Base-by-base conservation (phyloP, 495 filamentous ascomycete species). In the Xylaria castorea region DNA sequence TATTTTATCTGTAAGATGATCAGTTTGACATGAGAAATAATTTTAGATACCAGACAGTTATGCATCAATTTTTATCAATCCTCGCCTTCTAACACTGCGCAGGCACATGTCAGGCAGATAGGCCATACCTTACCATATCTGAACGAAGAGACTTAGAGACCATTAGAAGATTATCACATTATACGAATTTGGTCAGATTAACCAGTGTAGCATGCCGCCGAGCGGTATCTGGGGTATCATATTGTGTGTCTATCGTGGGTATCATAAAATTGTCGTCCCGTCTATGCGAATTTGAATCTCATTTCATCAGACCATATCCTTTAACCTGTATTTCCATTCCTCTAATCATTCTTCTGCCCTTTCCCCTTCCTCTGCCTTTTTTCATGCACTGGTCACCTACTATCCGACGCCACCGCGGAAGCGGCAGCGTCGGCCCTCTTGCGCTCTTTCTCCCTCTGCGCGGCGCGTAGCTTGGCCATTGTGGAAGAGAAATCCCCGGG, bases 401-500 rank as follows among this genome's bases (percentile, higher is more conserved):
- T 14, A 38, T 44, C 55, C 27, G 32, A 32, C 14, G 44, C 22
- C 27, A 32, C 25, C 1, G 66, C 38, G 16, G 66, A 48, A 12
- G 58, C 73, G 25, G 64, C 73, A n/a, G 74, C 74, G 20, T 73
- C 76, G 12, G 71, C 73, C 51, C 71, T 79, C 64, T 64, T 67
- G 25, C 76, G 76, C 58, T 79, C 78, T 36, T 76, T 76, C 72
- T 82, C 81, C 9, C 81, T 81, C 68, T 85, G 82, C 3, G 83
- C 83, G 16, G 82, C 82, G 42, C 76, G 70, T 16, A 86, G 61
- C 48, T 82, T 78, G 3, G 80, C 83, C 80, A 85, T 80, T 9
- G 79, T 83, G 25, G 81, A 80, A 25, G 83, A 74, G 63, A 75
- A 73, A 75, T 74, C 72, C 38, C 42, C 48, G n/a, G 66, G 11